These are phyloP conservation scores for Myriosclerotinia curreyana DNA, from an alignment of 2,329 filamentous ascomycete genomes.

Conservation along the genomic window DNA sequence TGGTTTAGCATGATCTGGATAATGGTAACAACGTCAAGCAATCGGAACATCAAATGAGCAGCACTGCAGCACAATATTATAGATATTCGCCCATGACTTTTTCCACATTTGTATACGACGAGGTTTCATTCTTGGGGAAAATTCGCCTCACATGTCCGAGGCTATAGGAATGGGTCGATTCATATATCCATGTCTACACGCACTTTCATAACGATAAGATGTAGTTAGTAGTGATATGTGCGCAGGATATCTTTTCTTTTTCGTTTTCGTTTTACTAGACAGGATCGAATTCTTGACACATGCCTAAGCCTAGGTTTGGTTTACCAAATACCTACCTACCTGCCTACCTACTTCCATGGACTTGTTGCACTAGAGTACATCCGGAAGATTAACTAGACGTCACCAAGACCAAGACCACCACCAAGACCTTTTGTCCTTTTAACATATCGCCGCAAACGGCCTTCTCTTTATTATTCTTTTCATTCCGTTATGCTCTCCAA, in stretches of 20 bases:
- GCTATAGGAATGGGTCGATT: background rate
- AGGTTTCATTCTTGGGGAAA: background rate
- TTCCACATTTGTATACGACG: background rate
- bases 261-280: too few relatives aligned
- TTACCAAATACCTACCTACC: too few relatives aligned
- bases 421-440: background rate
- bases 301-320: too few relatives aligned
- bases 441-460: background rate
- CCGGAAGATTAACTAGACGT: background rate
- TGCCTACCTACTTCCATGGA: background rate
- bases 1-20: background rate
- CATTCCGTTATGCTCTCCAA: background rate
- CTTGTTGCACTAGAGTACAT: background rate
- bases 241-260: too few relatives aligned
- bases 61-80: background rate
- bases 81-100: background rate
- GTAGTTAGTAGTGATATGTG: too few relatives aligned
- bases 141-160: background rate
- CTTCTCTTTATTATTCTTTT: background rate
- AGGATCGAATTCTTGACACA: too few relatives aligned
- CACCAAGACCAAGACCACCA: background rate
- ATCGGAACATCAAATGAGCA: background rate
- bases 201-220: background rate
- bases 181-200: background rate
- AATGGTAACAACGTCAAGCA: background rate